phyloP scores from a whole-genome alignment of 768 basidiomycete genomes.

The Udeniomyces megalosporus region DNA sequence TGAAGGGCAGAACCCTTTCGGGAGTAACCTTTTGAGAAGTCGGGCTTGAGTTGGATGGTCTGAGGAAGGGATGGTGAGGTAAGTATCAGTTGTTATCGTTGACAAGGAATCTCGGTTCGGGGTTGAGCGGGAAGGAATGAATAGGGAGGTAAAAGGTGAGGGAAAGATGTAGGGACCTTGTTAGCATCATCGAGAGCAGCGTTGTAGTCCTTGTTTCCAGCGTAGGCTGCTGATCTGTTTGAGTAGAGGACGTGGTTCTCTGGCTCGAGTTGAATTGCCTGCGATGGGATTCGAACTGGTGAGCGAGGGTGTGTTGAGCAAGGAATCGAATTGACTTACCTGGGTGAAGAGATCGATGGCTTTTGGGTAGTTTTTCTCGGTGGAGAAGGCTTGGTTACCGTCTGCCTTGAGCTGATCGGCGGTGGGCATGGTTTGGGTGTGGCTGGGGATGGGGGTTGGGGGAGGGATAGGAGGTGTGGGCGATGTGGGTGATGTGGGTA shows the following conservation, averaged over 20 bases:
- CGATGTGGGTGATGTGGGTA: too few relatives aligned
- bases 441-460: too few relatives aligned
- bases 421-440: too few relatives aligned
- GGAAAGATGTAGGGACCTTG: conserved; percentile 40
- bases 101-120: neutral
- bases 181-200: conserved; percentile 76
- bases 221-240: conserved; percentile 77
- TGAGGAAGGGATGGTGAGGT: conserved; percentile 24
- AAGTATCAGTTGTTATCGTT: neutral
- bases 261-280: conserved; percentile 69
- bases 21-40: conserved; percentile 79
- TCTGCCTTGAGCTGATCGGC: conserved; percentile 59
- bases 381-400: conserved; percentile 89
- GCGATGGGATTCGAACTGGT: conserved; percentile 44
- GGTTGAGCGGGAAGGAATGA: too few relatives aligned
- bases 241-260: conserved; percentile 79
- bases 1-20: conserved; percentile 88
- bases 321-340: too few relatives aligned
- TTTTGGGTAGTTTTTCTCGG: conserved; percentile 77
- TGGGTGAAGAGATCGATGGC: conserved; percentile 39
- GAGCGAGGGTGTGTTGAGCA: conserved; percentile 17
- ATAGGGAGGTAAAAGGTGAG: neutral
- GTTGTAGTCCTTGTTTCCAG: conserved; percentile 63
- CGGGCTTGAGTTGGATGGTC: conserved; percentile 63
- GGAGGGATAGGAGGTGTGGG: too few relatives aligned